A percentile compares a stretch with the other conserved stretches of the same genome.
These are phyloP conservation scores for Microbotryum intermedium DNA, from an alignment of 1,284 basidiomycete species.

Conservation along the genomic window DNA sequence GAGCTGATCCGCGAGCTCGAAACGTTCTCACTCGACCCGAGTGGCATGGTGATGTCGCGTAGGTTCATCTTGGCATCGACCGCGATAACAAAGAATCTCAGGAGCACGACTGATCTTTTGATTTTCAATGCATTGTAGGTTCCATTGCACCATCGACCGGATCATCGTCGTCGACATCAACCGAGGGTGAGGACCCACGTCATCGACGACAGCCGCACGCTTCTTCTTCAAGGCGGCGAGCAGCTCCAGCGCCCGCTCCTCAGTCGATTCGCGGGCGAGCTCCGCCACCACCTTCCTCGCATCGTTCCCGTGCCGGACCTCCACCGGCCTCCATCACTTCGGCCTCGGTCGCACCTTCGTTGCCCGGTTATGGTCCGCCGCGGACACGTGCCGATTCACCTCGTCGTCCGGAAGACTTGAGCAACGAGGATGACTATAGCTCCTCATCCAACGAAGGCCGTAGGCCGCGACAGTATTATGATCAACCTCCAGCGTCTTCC, in stretches of 20 bases:
- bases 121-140: background rate
- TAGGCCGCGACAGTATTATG: background rate
- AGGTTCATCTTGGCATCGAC: background rate
- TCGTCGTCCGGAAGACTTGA: background rate
- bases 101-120: background rate
- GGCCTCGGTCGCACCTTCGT: slow-evolving; percentile 15
- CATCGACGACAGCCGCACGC: background rate
- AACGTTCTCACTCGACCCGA: slow-evolving; percentile 38
- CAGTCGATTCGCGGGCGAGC: background rate
- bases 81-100: background rate
- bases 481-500: background rate
- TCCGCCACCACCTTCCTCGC: background rate
- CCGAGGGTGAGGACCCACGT: slow-evolving; percentile 1
- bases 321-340: background rate
- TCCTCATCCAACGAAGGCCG: background rate
- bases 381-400: slow-evolving; percentile 11
- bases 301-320: background rate
- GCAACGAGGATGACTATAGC: background rate
- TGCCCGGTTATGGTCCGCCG: slow-evolving; percentile 26
- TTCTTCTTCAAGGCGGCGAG: background rate
- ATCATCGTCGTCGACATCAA: background rate
- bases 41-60: slow-evolving; percentile 33
- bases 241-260: background rate
- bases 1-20: slow-evolving; percentile 41
- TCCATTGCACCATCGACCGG: background rate